A percentile compares a stretch with the other conserved stretches of the same genome.
phyloP scores from a whole-genome alignment of 441 rosid species.

The Sinapis alba region DNA sequence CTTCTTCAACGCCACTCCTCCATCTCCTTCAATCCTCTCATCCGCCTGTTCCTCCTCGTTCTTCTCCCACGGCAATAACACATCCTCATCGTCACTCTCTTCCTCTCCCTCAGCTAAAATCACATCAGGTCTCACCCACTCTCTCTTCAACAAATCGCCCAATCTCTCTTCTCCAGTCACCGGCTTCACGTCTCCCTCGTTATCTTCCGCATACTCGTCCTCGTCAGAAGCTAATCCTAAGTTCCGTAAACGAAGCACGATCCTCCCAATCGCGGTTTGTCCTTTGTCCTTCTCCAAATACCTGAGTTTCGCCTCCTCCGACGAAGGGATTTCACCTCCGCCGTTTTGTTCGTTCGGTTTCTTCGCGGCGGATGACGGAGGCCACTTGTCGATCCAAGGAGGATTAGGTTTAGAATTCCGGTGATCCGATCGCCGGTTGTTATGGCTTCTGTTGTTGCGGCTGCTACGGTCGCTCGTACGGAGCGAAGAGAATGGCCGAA shows the following conservation, averaged over 20 bases:
- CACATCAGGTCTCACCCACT: conserved; percentile 87
- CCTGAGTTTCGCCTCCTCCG: conserved; percentile 37
- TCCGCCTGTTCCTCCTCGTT: conserved; percentile 45
- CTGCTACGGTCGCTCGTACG: not conserved
- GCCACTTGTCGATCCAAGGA: conserved; percentile 63
- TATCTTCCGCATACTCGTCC: conserved; percentile 41
- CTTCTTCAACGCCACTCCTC: conserved; percentile 40
- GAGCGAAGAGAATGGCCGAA: not conserved
- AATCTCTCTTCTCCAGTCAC: conserved; percentile 79
- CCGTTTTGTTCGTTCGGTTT: conserved; percentile 22
- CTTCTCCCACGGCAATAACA: conserved; percentile 81
- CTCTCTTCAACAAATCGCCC: conserved; percentile 74
- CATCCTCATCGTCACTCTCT: conserved; percentile 45
- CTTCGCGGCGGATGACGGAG: conserved; percentile 28
- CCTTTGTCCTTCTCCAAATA: conserved; percentile 51
- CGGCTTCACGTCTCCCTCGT: conserved; percentile 22
- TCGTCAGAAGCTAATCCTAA: conserved; percentile 72
- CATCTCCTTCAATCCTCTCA: conserved; percentile 39
- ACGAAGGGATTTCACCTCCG: conserved; percentile 14
- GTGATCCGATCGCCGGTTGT: conserved; percentile 28
- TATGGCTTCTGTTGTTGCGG: not conserved
- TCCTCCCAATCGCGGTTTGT: conserved; percentile 73
- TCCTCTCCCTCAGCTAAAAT: conserved; percentile 47
- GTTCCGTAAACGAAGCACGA: conserved; percentile 81
- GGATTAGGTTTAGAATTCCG: conserved; percentile 42